Evolutionary conservation across 768 basidiomycete species (phyloP).

Genomic region (Naganishia randhawae): DNA sequence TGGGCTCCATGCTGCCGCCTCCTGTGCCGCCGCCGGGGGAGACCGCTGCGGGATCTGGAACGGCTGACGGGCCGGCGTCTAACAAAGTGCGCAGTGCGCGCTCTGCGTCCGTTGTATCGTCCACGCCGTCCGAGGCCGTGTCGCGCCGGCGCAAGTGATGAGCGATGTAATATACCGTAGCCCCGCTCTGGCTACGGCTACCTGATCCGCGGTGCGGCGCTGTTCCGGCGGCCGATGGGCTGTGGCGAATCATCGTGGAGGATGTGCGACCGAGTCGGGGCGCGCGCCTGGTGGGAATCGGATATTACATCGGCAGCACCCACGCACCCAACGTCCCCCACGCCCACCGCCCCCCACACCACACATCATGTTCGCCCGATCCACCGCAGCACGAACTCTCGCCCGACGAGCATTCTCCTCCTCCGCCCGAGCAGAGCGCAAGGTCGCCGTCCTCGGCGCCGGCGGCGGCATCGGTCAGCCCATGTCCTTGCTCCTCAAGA

Average conservation of each 20-base stretch:
- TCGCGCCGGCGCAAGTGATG: slow-evolving; percentile 5
- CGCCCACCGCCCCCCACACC: background rate
- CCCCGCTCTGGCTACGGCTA: slow-evolving; percentile 2
- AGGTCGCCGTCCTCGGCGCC: slow-evolving; percentile 77
- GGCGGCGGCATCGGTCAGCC: slow-evolving; percentile 97
- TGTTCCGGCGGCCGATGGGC: background rate
- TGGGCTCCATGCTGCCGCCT: slow-evolving; percentile 4
- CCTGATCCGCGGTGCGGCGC: background rate
- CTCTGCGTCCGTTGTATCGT: slow-evolving; percentile 21
- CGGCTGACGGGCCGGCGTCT: background rate
- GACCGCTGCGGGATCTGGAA: background rate
- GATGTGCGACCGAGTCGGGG: background rate
- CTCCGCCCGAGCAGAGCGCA: slow-evolving; percentile 45
- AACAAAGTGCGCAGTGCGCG: slow-evolving; percentile 4
- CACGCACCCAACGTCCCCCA: background rate
- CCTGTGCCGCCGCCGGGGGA: background rate
- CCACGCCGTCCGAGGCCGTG: slow-evolving; percentile 20
- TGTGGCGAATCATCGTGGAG: background rate
- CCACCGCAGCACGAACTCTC: slow-evolving; percentile 31
- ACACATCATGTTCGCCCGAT: slow-evolving; percentile 46
- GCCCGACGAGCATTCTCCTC: slow-evolving; percentile 48
- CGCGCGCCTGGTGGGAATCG: background rate
- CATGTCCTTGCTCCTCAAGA: slow-evolving; percentile 83
- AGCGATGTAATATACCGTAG: background rate
- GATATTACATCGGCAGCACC: background rate